A percentile compares a stretch with the other conserved stretches of the same genome.
Evolutionary conservation across 2,329 filamentous ascomycete species (phyloP).

Genomic region (Stachybotrys echinatus): DNA sequence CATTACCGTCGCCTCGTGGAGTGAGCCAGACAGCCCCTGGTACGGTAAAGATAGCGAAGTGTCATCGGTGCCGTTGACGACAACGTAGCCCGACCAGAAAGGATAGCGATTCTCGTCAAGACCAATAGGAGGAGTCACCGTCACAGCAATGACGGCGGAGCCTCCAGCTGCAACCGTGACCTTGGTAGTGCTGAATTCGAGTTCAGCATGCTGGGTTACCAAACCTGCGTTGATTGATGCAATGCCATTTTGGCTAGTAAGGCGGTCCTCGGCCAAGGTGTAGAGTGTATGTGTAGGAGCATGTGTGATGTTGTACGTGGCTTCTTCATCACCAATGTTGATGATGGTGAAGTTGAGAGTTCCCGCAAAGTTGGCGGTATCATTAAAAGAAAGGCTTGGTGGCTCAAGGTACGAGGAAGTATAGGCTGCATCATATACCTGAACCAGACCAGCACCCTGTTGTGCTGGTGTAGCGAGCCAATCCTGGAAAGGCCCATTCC

Average conservation of each 20-base stretch:
- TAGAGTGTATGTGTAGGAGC: slow-evolving; percentile 41
- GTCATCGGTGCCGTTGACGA: slow-evolving; percentile 27
- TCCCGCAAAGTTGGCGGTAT: slow-evolving; percentile 43
- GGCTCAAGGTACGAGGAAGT: slow-evolving; percentile 42
- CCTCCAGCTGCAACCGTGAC: slow-evolving; percentile 26
- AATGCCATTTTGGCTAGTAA: no score
- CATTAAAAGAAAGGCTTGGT: slow-evolving; percentile 51
- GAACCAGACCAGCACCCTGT: slow-evolving; percentile 39
- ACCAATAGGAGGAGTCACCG: slow-evolving; percentile 21
- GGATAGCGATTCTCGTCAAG: slow-evolving; percentile 24
- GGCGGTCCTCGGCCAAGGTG: slow-evolving; percentile 22
- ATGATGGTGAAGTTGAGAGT: slow-evolving; percentile 41
- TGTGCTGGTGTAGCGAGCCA: slow-evolving; percentile 41
- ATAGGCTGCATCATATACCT: slow-evolving; percentile 40
- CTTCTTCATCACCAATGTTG: slow-evolving; percentile 38
- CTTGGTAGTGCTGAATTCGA: slow-evolving; percentile 27
- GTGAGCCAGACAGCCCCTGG: slow-evolving; percentile 23
- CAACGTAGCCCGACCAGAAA: slow-evolving; percentile 35
- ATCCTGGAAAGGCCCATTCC: slow-evolving; percentile 13
- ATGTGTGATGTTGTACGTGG: slow-evolving; percentile 42
- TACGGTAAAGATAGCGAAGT: slow-evolving; percentile 30
- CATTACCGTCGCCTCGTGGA: not conserved
- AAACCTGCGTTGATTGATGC: not conserved
- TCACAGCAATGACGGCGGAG: slow-evolving; percentile 20
- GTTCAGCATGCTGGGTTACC: slow-evolving; percentile 9